A percentile compares a stretch with the other conserved stretches of the same genome.
These are phyloP conservation scores for Microsporum canis DNA, from an alignment of 2,329 filamentous ascomycete species.

Conservation along the genomic window DNA sequence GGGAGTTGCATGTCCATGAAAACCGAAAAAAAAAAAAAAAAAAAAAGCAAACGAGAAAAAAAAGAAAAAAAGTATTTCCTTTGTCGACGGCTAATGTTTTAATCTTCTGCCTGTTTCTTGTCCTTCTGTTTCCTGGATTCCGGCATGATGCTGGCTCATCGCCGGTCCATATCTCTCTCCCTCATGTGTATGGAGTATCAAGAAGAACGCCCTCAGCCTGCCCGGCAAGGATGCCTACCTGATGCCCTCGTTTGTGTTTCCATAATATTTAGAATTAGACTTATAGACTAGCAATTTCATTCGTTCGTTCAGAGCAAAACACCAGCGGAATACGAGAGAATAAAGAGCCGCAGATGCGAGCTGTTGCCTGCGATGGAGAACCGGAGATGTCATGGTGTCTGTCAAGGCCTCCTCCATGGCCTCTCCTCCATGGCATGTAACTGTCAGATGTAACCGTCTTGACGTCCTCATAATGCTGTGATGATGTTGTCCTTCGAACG, in stretches of 20 bases:
- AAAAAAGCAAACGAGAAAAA: not conserved
- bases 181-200: not conserved
- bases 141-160: not conserved
- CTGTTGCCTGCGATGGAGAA: no score
- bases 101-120: not conserved
- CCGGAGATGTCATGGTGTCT: no score
- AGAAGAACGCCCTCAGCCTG: not conserved
- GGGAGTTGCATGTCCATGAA: conserved; percentile 1
- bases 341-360: no score
- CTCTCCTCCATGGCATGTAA: no score
- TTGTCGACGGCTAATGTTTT: conserved; percentile 1
- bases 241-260: not conserved
- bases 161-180: not conserved
- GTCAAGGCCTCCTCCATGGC: no score
- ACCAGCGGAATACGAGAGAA: no score
- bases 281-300: conserved; percentile 2
- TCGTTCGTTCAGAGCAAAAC: not conserved
- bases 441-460: no score
- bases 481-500: no score
- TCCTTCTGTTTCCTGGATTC: not conserved
- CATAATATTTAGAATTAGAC: not conserved
- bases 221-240: not conserved
- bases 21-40: not conserved
- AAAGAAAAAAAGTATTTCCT: not conserved
- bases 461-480: no score